Base-by-base conservation (phyloP, 2,329 filamentous ascomycete genomes). In the Colletotrichum zoysiae region DNA sequence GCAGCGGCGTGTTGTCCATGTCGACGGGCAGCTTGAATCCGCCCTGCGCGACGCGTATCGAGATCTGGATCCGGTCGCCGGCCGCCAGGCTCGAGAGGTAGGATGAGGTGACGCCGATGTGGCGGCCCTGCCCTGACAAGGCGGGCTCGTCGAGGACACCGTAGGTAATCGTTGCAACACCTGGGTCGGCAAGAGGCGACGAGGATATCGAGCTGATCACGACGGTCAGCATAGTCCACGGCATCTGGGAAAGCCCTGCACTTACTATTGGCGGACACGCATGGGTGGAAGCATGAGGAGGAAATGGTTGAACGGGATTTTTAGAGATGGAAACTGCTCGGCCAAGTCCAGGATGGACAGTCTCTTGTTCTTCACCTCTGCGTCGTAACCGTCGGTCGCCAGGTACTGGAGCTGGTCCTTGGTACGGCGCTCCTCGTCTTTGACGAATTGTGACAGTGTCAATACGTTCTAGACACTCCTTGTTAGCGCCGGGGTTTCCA, bases 1-100 rank as follows among this genome's bases (percentile, higher is more conserved):
- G 74, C 88, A 84, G 9, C 95, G 96, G 33, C 98, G 89, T 85
- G 98, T 99, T 96, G 98, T 99, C 76, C n/a, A 75, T 65, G 5
- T 80, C 78, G 74, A 98, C 95, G n/a, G 95, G 97, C 0, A 96
- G 94, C 86, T 99, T 99, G 81, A 99, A 87, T 23, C 71, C 71
- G 76, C 8, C 75, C 30, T 74, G 79, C 0, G 83, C 82, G 5
- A 80, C 80, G 1, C 84, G 83, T 33, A 86, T 80, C 0, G 90
- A 77, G 81, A 93, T 80, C 67, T 84, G 81, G 18, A 88, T 77
- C 50, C 81, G 79, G 74, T 88, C 84, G 44, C 81, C 81, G 0
- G 81, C 63, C 1, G 79, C 78, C 0, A 90, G 82, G 0, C 82
- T 81, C 1, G 87, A 84, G 7, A 93, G 85, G 79, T 90, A 92